Base-by-base conservation (phyloP, 1,284 basidiomycete genomes). In the Inonotus hispidus region DNA sequence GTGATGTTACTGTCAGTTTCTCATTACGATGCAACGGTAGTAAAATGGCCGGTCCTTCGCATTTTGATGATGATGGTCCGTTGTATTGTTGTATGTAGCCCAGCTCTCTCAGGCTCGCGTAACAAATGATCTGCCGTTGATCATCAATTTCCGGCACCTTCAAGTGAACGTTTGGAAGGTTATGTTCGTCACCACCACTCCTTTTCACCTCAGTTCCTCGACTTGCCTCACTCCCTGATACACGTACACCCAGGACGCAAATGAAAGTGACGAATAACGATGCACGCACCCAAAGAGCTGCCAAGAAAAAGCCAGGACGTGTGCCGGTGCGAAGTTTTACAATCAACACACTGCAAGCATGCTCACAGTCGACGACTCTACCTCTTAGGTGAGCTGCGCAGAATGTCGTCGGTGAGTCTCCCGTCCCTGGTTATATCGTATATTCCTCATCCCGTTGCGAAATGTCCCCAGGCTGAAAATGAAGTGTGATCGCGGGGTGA, bases 401-500 rank as follows among this genome's bases (percentile, higher is more conserved):
- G 87, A 90, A 73, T 90, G 87, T 70, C 77, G 87, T 64, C 75
- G 81, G 81, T 81, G 56, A 62, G 75, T 69, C 39, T 50, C 63
- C 49, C 35, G 29, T 55, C 58, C 53, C 56, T 57, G 47, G 14
- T 25, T 19, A 54, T 45, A 41, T 53, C 35, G 45, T 60, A 14
- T 35, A 39, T 52, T 41, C 53, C 35, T 45, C 45, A 55, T 50
- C 38, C 45, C 37, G 23, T 52, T 25, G 16, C 5, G 39, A 46
- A 29, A 47, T 8, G 37, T 2, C 19, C 37, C 49, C 59, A 82
- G 88, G 59, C 75, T 90, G 58, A 91, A 90, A 71, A 74, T 90
- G 61, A 79, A 82, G 47, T 90, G 88, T 68, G 87, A 90, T 70
- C 81, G 84, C 66, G 83, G 84, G 72, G 87, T 85, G 66, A 29